Evolutionary conservation across 2,329 filamentous ascomycete species (phyloP).

Genomic region (Chrysosporium keratinophilum): DNA sequence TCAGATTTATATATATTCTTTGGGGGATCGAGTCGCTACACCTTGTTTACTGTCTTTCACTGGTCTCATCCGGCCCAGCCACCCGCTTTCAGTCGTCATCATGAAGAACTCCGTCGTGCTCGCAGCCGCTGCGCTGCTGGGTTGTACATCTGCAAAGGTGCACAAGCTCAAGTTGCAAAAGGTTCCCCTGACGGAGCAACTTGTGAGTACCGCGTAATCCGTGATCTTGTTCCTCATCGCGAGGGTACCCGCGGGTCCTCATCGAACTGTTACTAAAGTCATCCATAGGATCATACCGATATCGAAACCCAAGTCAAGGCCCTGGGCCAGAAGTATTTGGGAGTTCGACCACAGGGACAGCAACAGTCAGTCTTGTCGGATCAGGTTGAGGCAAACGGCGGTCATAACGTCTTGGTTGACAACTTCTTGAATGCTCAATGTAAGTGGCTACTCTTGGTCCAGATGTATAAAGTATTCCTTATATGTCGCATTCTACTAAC

Average conservation of each 20-base stretch:
- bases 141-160: slow-evolving; percentile 71
- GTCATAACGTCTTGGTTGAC: slow-evolving; percentile 75
- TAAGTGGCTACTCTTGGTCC: slow-evolving; percentile 41
- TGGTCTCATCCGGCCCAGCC: neutral
- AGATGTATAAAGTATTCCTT: neutral
- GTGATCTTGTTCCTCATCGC: neutral
- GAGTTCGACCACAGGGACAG: slow-evolving; percentile 59
- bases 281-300: slow-evolving; percentile 57
- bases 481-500: neutral
- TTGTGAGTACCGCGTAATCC: slow-evolving; percentile 50
- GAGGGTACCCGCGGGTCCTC: neutral
- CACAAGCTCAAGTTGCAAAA: slow-evolving; percentile 99
- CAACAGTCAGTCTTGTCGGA: slow-evolving; percentile 71
- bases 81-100: slow-evolving; percentile 26
- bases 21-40: neutral
- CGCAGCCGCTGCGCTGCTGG: slow-evolving; percentile 68
- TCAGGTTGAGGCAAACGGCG: slow-evolving; percentile 53
- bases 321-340: slow-evolving; percentile 95
- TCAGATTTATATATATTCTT: neutral
- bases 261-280: neutral
- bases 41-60: neutral
- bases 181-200: slow-evolving; percentile 80
- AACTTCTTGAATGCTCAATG: slow-evolving; percentile 99
- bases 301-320: slow-evolving; percentile 71
- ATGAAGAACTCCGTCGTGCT: slow-evolving; percentile 84